A percentile compares a stretch with the other conserved stretches of the same genome.
Conservation (phyloP, 257 asterid genomes). For the Hygrophila difformis region DNA sequence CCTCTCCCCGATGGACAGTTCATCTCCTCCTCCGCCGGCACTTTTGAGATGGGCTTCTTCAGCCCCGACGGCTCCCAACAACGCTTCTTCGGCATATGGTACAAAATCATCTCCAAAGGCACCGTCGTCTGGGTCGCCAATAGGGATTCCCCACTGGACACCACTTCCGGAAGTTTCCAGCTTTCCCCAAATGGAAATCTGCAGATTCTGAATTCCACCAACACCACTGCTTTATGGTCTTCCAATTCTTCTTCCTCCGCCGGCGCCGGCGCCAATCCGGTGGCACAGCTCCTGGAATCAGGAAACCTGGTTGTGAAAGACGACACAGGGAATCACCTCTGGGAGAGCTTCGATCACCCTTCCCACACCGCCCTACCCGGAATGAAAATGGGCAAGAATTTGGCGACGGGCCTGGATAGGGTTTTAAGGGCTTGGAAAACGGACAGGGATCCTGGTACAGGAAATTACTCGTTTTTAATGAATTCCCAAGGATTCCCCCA, state of each 20-base stretch:
- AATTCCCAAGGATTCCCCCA: conserved; percentile 22
- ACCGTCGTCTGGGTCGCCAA: too few species aligned
- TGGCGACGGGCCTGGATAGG: conserved; percentile 7
- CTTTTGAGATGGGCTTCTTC: too few species aligned
- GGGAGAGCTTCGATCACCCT: conserved; percentile 24
- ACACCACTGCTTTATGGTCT: conserved; percentile 20
- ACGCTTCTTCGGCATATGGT: too few species aligned
- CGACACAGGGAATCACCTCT: conserved; percentile 3
- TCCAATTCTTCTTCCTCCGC: conserved; percentile 3
- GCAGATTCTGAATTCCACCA: conserved; percentile 15
- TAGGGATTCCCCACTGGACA: too few species aligned
- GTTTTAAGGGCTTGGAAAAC: conserved; percentile 18
- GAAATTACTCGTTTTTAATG: conserved; percentile 12
- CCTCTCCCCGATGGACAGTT: too few species aligned
- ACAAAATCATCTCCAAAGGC: too few species aligned
- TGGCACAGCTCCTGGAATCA: too few species aligned
- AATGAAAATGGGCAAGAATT: conserved; percentile 18
- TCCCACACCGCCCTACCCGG: conserved; percentile 19
- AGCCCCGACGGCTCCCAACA: too few species aligned
- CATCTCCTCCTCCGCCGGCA: too few species aligned
- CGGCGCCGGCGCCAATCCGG: conserved; percentile 10
- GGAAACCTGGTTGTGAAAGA: conserved; percentile 23
- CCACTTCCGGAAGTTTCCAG: too few species aligned
- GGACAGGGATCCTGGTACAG: conserved; percentile 16
- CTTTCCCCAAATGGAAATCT: too few species aligned